Evolutionary conservation across 805 yeast genomes (phyloP).

Genomic region (Cyberlindnera maritima): DNA sequence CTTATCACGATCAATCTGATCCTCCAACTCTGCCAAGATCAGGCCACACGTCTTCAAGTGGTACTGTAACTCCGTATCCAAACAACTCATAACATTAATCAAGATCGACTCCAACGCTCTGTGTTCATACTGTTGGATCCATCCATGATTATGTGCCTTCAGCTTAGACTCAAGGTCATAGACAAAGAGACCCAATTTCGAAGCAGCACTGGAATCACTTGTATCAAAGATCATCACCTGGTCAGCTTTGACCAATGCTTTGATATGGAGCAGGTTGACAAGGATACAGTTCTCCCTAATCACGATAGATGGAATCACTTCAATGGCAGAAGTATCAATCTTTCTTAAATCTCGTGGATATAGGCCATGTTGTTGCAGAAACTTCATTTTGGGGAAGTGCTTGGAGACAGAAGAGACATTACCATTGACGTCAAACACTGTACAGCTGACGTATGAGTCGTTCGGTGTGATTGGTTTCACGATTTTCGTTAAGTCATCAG

Average conservation of each 20-base stretch:
- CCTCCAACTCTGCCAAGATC: constrained; percentile 70
- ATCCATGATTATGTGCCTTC: constrained; percentile 35
- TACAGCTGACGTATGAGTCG: constrained; percentile 63
- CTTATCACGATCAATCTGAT: constrained; percentile 72
- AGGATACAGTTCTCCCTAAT: constrained; percentile 76
- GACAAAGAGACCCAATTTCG: constrained; percentile 71
- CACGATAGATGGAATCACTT: constrained; percentile 86
- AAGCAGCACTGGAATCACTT: constrained; percentile 50
- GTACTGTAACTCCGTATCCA: constrained; percentile 70
- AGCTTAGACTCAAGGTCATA: constrained; percentile 81
- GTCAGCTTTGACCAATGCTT: constrained; percentile 83
- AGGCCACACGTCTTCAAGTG: constrained; percentile 58
- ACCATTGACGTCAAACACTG: constrained; percentile 75
- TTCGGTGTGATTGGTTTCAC: constrained; percentile 38
- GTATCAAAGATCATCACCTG: constrained; percentile 81
- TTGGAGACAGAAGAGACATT: constrained; percentile 74
- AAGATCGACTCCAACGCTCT: constrained; percentile 80
- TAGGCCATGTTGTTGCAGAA: constrained; percentile 68
- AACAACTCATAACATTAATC: constrained; percentile 72
- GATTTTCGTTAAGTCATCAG: constrained; percentile 20
- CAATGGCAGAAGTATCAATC: constrained; percentile 69
- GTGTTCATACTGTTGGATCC: constrained; percentile 66
- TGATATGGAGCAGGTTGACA: constrained; percentile 80
- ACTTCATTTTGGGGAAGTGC: constrained; percentile 73
- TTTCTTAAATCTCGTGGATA: constrained; percentile 87